Percentiles rank a stretch among this genome's conserved stretches.
Evolutionary conservation across 768 basidiomycete species (phyloP).

Genomic region (Lentinus brumalis): DNA sequence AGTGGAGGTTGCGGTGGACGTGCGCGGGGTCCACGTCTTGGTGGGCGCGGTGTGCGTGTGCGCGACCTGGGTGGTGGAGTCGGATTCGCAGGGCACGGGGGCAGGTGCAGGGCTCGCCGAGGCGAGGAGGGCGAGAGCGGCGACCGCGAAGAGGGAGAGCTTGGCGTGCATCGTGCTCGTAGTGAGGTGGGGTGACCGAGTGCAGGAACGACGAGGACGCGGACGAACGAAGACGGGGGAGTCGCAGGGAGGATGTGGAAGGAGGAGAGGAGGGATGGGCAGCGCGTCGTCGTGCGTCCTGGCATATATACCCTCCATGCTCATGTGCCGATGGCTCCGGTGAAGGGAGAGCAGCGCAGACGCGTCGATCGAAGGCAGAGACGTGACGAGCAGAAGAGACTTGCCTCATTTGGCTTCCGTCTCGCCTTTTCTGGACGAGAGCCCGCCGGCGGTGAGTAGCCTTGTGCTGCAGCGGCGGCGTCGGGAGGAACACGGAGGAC

Average conservation of each 20-base stretch:
- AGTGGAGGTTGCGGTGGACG: background rate
- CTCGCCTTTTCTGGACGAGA: too few species aligned
- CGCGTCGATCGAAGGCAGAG: too few species aligned
- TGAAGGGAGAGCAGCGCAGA: too few species aligned
- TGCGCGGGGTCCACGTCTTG: background rate
- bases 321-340: too few species aligned
- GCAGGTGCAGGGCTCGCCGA: slow-evolving; percentile 1
- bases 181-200: background rate
- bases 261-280: background rate
- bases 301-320: too few species aligned
- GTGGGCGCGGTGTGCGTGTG: background rate
- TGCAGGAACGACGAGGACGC: background rate
- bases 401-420: too few species aligned
- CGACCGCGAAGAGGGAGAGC: slow-evolving; percentile 8
- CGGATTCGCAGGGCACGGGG: slow-evolving; percentile 2
- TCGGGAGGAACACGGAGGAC: too few species aligned
- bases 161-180: slow-evolving; percentile 3
- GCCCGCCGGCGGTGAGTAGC: too few species aligned
- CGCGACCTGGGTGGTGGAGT: background rate
- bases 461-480: too few species aligned
- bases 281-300: too few species aligned
- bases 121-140: slow-evolving; percentile 9
- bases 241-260: background rate
- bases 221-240: background rate
- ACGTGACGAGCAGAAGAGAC: too few species aligned